Conservation (phyloP, 176 grass and related monocot genomes). For the bread wheat (Triticum aestivum) region IWGSC_CS_RefSeq_v2.1 NC_057807.1:24329956-24330455, state of each 20-base stretch:
- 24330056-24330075: constrained; percentile 89
- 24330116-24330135: constrained; percentile 60
- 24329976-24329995: constrained; percentile 55
- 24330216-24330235: background rate
- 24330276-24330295: background rate
- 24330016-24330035: constrained; percentile 54
- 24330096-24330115: constrained; percentile 83
- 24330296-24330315: constrained; percentile 21
- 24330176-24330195: constrained; percentile 58
- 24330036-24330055: constrained; percentile 90
- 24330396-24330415: background rate
- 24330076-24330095: constrained; percentile 55
- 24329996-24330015: constrained; percentile 75
- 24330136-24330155: constrained; percentile 92
- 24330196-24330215: constrained; percentile 8
- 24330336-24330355: background rate
- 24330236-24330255: background rate
- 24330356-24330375: background rate
- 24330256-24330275: background rate
- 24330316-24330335: background rate
- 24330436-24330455: background rate
- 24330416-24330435: background rate
- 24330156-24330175: constrained; percentile 78
- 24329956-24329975: constrained; percentile 46
- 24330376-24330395: too few relatives aligned